phyloP scores from a whole-genome alignment of 768 basidiomycete species.

The Daedaleopsis sinensis region DNA sequence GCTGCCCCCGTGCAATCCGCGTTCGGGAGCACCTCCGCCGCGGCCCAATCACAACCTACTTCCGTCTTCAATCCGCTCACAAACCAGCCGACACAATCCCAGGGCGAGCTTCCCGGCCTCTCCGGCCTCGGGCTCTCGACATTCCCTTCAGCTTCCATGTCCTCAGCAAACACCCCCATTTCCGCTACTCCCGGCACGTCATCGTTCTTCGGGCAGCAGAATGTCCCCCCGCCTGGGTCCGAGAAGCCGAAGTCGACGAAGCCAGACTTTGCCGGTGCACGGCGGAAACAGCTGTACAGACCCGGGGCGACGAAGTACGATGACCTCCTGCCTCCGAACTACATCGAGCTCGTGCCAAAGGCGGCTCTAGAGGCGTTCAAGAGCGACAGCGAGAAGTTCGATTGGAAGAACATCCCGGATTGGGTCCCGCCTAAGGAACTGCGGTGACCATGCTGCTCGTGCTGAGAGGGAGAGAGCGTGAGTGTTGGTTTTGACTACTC shows the following conservation, averaged over 20 bases:
- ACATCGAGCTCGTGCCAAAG: slow-evolving; percentile 55
- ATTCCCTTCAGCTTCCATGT: slow-evolving; percentile 7
- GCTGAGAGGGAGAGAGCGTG: not conserved
- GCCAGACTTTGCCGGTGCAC: slow-evolving; percentile 41
- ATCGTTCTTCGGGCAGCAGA: slow-evolving; percentile 6
- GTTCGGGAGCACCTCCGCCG: not conserved
- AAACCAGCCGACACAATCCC: slow-evolving; percentile 8
- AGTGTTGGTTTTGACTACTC: not conserved
- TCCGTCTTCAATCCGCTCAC: slow-evolving; percentile 26
- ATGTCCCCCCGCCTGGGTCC: not conserved
- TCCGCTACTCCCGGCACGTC: not conserved
- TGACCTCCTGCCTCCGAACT: slow-evolving; percentile 57
- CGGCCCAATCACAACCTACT: slow-evolving; percentile 28
- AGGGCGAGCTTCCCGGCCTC: not conserved
- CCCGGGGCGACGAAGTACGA: slow-evolving; percentile 60
- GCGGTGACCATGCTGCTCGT: slow-evolving; percentile 16
- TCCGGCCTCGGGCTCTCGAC: not conserved
- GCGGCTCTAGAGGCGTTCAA: slow-evolving; percentile 55
- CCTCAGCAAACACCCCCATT: slow-evolving; percentile 1
- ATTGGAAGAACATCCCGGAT: slow-evolving; percentile 72
- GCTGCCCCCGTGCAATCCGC: slow-evolving; percentile 22
- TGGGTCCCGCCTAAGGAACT: slow-evolving; percentile 71
- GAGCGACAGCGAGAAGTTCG: slow-evolving; percentile 49
- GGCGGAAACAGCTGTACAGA: slow-evolving; percentile 36
- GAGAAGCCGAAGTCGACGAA: slow-evolving; percentile 24